phyloP scores from a whole-genome alignment of 441 rosid species.

The Dalechampia spathulata region DNA sequence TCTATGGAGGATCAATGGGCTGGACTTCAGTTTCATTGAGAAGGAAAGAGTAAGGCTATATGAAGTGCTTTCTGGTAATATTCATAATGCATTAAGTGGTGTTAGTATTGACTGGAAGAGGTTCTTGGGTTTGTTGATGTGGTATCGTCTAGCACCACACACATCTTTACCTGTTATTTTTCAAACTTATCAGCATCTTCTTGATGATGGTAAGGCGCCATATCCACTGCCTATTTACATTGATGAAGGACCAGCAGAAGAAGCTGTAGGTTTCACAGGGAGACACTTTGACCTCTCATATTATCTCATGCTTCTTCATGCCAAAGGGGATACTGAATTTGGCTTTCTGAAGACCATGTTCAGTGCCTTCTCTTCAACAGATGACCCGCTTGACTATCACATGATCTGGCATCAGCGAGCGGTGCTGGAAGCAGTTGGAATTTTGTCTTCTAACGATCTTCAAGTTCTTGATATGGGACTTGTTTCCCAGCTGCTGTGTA shows the following conservation, averaged over 20 bases:
- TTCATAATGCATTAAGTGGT: constrained; percentile 56
- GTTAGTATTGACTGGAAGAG: constrained; percentile 89
- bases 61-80: constrained; percentile 93
- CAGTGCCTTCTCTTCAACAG: constrained; percentile 83
- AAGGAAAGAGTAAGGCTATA: constrained; percentile 67
- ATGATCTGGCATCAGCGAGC: constrained; percentile 99
- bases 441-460: constrained; percentile 75
- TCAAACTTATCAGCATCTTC: constrained; percentile 61
- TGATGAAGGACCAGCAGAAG: constrained; percentile 81
- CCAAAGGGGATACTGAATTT: constrained; percentile 50
- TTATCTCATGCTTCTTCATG: constrained; percentile 96
- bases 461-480: constrained; percentile 92
- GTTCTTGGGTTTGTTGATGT: constrained; percentile 90
- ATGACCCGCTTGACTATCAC: constrained; percentile 96
- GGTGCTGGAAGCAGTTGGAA: constrained; percentile 73
- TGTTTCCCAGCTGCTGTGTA: constrained; percentile 75
- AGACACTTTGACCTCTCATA: constrained; percentile 73
- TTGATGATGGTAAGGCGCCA: constrained; percentile 67
- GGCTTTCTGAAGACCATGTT: constrained; percentile 73
- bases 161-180: constrained; percentile 61
- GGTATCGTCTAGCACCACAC: constrained; percentile 80
- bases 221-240: constrained; percentile 73
- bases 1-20: constrained; percentile 80
- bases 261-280: constrained; percentile 27
- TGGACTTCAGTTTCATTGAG: constrained; percentile 87